Percentiles rank a stretch among this genome's conserved stretches.
Conservation (phyloP, 1,284 basidiomycete genomes). For the Anthracocystis walkeri region DNA sequence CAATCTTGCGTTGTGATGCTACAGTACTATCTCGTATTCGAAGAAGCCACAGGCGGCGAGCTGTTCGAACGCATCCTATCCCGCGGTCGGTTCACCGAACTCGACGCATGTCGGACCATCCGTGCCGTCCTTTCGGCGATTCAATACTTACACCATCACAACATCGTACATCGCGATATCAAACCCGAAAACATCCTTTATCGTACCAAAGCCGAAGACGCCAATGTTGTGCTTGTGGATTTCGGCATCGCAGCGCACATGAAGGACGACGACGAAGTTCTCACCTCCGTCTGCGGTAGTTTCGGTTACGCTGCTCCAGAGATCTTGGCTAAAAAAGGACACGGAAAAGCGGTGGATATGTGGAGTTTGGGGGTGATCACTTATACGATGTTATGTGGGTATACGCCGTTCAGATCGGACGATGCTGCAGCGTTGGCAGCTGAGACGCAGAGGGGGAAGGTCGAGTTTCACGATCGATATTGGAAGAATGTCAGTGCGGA, state of each 20-base stretch:
- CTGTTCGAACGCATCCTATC: constrained; percentile 69
- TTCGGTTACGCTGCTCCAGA: constrained; percentile 92
- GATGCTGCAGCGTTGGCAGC: constrained; percentile 80
- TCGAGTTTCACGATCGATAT: constrained; percentile 86
- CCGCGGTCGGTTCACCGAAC: constrained; percentile 67
- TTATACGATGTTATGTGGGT: constrained; percentile 73
- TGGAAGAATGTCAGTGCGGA: constrained; percentile 85
- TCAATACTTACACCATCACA: constrained; percentile 66
- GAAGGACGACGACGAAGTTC: constrained; percentile 76
- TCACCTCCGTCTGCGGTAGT: constrained; percentile 86
- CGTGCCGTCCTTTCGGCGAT: constrained; percentile 63
- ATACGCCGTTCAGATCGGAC: constrained; percentile 84
- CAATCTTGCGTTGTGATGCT: background rate
- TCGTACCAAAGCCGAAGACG: constrained; percentile 77
- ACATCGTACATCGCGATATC: constrained; percentile 68
- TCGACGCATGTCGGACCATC: constrained; percentile 66
- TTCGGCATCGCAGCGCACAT: constrained; percentile 80
- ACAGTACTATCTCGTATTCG: constrained; percentile 70
- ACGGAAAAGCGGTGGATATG: constrained; percentile 91
- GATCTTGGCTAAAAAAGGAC: constrained; percentile 83
- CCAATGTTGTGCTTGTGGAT: constrained; percentile 74
- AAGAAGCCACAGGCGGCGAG: constrained; percentile 70
- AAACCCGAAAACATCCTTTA: constrained; percentile 90
- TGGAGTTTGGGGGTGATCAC: constrained; percentile 95
- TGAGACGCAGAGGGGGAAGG: constrained; percentile 83